A percentile compares a stretch with the other conserved stretches of the same genome.
Conservation (phyloP, 352 stramenopile species). For the Globisporangium cederbergense region DNA sequence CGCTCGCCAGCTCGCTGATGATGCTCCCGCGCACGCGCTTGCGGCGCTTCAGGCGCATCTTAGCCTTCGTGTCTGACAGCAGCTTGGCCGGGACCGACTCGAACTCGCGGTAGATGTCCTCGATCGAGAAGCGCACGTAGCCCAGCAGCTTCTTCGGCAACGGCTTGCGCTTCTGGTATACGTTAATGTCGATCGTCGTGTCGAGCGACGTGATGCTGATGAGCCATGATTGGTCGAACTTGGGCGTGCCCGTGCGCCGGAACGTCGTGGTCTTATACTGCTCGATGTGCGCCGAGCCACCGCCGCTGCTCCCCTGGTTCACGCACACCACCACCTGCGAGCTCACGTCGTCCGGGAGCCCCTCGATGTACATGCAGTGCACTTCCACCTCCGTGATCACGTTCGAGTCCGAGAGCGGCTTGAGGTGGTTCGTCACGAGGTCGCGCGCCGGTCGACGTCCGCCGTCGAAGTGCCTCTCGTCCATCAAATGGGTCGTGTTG, state of each 20-base stretch:
- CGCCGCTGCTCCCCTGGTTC: conserved; percentile 31
- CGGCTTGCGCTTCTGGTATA: conserved; percentile 86
- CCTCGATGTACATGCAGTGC: conserved; percentile 67
- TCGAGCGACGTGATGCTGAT: conserved; percentile 66
- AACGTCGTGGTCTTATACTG: conserved; percentile 75
- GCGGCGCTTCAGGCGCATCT: conserved; percentile 71
- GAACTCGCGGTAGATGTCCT: conserved; percentile 86
- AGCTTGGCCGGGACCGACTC: conserved; percentile 69
- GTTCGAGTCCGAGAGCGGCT: conserved; percentile 76
- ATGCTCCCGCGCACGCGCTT: conserved; percentile 81
- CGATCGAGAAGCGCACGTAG: conserved; percentile 67
- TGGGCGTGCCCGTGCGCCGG: conserved; percentile 50
- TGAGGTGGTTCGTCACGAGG: conserved; percentile 49
- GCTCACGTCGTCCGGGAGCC: conserved; percentile 63
- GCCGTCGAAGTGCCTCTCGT: conserved; percentile 76
- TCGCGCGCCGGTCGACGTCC: conserved; percentile 74
- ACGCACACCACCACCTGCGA: conserved; percentile 68
- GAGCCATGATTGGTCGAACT: conserved; percentile 85
- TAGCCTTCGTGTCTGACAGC: conserved; percentile 60
- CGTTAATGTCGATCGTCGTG: conserved; percentile 75
- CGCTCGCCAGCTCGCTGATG: conserved; percentile 59
- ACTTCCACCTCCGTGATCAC: conserved; percentile 85
- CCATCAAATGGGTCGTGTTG: conserved; percentile 85
- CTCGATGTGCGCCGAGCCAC: conserved; percentile 39
- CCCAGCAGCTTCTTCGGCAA: conserved; percentile 76